These are phyloP conservation scores for Pseudopithomyces chartarum DNA, from an alignment of 2,329 filamentous ascomycete species.

Conservation along the genomic window DNA sequence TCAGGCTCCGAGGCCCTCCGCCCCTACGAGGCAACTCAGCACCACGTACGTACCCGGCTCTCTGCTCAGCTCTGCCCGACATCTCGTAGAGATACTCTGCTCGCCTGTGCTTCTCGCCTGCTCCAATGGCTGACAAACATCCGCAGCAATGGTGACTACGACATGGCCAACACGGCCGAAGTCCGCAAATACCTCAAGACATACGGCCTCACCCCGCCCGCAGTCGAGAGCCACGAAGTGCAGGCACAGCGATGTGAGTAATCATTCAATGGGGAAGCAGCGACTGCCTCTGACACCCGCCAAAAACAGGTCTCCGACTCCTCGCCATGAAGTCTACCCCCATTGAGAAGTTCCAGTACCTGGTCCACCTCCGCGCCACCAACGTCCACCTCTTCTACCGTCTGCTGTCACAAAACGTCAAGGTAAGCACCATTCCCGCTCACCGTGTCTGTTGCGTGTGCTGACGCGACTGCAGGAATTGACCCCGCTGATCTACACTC, in stretches of 20 bases:
- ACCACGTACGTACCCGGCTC: constrained; percentile 39
- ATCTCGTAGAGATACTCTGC: background rate
- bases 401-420: constrained; percentile 74
- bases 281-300: constrained; percentile 18
- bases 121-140: constrained; percentile 17
- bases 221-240: constrained; percentile 55
- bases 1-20: constrained; percentile 38
- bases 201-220: constrained; percentile 58
- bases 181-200: constrained; percentile 57
- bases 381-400: constrained; percentile 84
- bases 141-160: constrained; percentile 52
- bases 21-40: constrained; percentile 43
- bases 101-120: background rate
- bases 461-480: constrained; percentile 63
- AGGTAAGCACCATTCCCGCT: constrained; percentile 44
- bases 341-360: constrained; percentile 84
- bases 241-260: constrained; percentile 56
- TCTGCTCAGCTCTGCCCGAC: background rate
- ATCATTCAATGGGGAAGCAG: constrained; percentile 31
- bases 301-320: constrained; percentile 73
- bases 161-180: constrained; percentile 55
- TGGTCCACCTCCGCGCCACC: constrained; percentile 74
- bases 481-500: constrained; percentile 85
- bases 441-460: background rate
- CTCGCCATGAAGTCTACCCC: constrained; percentile 70